phyloP scores from a whole-genome alignment of 2,329 filamentous ascomycete species.

The Neonectria faginata region DNA sequence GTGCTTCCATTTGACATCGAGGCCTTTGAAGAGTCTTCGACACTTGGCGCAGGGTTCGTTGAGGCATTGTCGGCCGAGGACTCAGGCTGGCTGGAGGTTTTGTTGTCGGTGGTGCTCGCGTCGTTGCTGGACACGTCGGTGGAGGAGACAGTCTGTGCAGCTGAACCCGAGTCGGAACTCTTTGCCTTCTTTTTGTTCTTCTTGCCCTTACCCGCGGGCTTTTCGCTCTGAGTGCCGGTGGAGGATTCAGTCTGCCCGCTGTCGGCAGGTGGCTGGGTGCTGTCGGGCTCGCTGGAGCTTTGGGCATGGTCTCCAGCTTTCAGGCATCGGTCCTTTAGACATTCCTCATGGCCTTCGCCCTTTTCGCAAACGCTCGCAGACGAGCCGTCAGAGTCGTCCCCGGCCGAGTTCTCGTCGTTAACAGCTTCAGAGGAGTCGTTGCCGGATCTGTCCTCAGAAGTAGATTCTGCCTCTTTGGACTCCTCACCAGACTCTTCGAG shows the following conservation, averaged over 20 bases:
- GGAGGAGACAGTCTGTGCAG: neutral
- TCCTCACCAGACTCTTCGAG: constrained; percentile 2
- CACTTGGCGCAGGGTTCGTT: constrained; percentile 14
- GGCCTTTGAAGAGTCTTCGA: constrained; percentile 14
- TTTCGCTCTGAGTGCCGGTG: neutral
- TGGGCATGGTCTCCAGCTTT: neutral
- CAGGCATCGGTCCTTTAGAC: constrained; percentile 2
- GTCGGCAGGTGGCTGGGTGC: constrained; percentile 1
- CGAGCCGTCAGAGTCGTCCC: neutral
- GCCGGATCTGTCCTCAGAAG: neutral
- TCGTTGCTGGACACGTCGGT: constrained; percentile 10
- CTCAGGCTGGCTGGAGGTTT: constrained; percentile 11
- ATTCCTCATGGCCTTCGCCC: neutral
- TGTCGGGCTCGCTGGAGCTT: constrained; percentile 3
- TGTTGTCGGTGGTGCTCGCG: constrained; percentile 17
- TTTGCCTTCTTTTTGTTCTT: constrained; percentile 27
- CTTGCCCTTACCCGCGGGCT: neutral
- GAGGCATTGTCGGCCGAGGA: constrained; percentile 10
- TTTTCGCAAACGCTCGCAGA: constrained; percentile 2
- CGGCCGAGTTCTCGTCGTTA: neutral
- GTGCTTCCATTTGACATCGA: constrained; percentile 7
- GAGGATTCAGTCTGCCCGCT: constrained; percentile 1
- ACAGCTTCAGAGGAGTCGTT: constrained; percentile 12
- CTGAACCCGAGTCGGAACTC: constrained; percentile 3
- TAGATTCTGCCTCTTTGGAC: constrained; percentile 8